A percentile compares a stretch with the other conserved stretches of the same genome.
Conservation (phyloP, 768 basidiomycete species). For the Boletus reticulatus region DNA sequence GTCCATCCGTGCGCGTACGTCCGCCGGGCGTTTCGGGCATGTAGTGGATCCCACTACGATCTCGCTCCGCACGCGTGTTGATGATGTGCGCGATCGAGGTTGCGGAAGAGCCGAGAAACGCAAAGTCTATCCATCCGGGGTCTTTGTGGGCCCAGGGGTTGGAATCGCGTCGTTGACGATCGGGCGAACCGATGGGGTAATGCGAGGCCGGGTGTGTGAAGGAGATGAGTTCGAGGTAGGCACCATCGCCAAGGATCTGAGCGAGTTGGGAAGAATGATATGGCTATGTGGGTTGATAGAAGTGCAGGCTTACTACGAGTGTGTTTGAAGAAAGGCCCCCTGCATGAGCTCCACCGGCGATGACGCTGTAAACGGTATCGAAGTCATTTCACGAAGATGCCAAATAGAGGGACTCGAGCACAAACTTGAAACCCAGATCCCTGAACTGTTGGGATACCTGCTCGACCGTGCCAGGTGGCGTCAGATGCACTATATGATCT, state of each 20-base stretch:
- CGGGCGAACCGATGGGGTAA: constrained; percentile 52
- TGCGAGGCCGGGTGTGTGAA: constrained; percentile 55
- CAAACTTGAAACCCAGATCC: constrained; percentile 66
- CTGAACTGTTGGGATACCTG: constrained; percentile 51
- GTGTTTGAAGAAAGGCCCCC: constrained; percentile 63
- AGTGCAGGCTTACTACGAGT: constrained; percentile 46
- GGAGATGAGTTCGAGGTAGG: constrained; percentile 68
- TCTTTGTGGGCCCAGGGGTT: constrained; percentile 53
- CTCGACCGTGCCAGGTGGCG: constrained; percentile 56
- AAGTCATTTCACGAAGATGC: not conserved
- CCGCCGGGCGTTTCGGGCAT: constrained; percentile 49
- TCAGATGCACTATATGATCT: constrained; percentile 74
- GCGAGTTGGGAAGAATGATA: not conserved
- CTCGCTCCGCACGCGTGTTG: constrained; percentile 46
- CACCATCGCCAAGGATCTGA: constrained; percentile 40
- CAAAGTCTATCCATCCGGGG: constrained; percentile 69
- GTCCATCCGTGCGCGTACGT: constrained; percentile 53
- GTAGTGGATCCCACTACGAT: constrained; percentile 43
- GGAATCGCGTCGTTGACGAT: constrained; percentile 39
- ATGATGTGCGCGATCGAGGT: constrained; percentile 48
- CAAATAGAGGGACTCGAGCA: not conserved
- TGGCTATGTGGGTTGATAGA: not conserved
- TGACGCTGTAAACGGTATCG: constrained; percentile 43
- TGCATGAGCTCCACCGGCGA: constrained; percentile 63
- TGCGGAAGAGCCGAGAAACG: constrained; percentile 54